Base-by-base conservation (phyloP, 2,329 filamentous ascomycete genomes). In the Emmonsiellopsis sp. region DNA sequence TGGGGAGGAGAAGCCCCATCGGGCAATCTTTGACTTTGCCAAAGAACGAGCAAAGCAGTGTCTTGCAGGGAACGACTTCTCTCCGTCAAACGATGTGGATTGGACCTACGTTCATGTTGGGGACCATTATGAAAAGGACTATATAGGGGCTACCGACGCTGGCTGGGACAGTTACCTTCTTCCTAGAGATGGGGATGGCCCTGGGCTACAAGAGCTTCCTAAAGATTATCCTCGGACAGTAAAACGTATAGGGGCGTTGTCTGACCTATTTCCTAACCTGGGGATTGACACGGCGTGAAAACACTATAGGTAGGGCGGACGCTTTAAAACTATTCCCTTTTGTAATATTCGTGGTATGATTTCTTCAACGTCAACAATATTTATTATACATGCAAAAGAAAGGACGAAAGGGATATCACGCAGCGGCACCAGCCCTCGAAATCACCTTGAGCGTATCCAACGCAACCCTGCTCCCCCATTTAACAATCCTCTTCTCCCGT, bases 401-500 rank as follows among this genome's bases (percentile, higher is more conserved):
- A 39, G 21, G 11, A n/a, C 21, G 33, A 11, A n/a, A 42, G 34
- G 33, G n/a, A 31, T 32, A 48, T 53, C 14, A 55, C 17, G 42
- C 31, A 46, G 42, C 33, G 14, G 21, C 42, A 47, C 10, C 21
- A 39, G 34, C 47, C 49, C 40, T 14, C 51, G 36, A 48, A 17
- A 69, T 63, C 34, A 63, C 62, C 60, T 68, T 71, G 55, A 74
- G 58, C 42, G 73, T 69, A 61, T 71, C 68, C 46, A 70, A 60
- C 2, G 70, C 70, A 36, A 70, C 62, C 60, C 63, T 68, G 55
- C 70, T 71, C 42, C 74, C 67, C 74, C 73, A 67, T 63, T 69
- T 67, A 44, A 84, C 70, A 11, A 74, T 67, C 53, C 77, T 77
- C 58, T 68, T 72, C 60, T 84, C 81, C 46, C 71, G 69, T 55